Evolutionary conservation across 345 rosid genomes (phyloP), one percentile per base, ranked within the genome.

Genomic region (Hypericum perforatum): DNA sequence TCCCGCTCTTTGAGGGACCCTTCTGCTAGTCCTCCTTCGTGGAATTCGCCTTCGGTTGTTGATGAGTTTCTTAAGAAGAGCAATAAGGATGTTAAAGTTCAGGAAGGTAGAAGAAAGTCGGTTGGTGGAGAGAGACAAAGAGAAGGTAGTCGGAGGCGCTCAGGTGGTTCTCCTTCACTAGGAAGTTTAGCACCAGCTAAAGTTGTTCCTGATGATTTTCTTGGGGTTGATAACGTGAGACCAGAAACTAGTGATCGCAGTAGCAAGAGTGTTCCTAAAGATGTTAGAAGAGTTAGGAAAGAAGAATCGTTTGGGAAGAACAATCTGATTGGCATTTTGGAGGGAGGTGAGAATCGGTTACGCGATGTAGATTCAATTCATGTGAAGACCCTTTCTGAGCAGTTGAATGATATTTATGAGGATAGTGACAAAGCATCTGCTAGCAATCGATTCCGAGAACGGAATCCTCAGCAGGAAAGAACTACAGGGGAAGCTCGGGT

Each of bases 1-100:
- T 86, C 99, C 16, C 76, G 89, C 49, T 89, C 99, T 14, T 81
- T 94, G 8, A 69, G 87, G 54, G 97, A 94, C 60, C 99, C 99
- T 32, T 89, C 89, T 61, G 91, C 97, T 0, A 94, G 89, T 38
- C 85, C 95, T 59, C 78, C 82, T 41, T 78, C 89, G 5, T 89
- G 94, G 76, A 82, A 82, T n/a, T 88, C 98, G 0, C 86, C 86
- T 59, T 76, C 97, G 0, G 64, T 82, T 40, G 71, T 76, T 9
- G 89, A 85, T 78, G 52, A 82, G 60, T 91, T 80, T 59, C 64
- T 85, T 6, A 78, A 67, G 61, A 77, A 73, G 63, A 83, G 72
- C 0, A 78, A 76, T 16, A 72, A 61, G 61, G 88, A 70, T 52
- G 72, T 58, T 5, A 14, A 37, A 11, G 51, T 74, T 44, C 67